Evolutionary conservation across 2,329 filamentous ascomycete genomes (phyloP).

Genomic region (Akanthomyces dipterigenus): DNA sequence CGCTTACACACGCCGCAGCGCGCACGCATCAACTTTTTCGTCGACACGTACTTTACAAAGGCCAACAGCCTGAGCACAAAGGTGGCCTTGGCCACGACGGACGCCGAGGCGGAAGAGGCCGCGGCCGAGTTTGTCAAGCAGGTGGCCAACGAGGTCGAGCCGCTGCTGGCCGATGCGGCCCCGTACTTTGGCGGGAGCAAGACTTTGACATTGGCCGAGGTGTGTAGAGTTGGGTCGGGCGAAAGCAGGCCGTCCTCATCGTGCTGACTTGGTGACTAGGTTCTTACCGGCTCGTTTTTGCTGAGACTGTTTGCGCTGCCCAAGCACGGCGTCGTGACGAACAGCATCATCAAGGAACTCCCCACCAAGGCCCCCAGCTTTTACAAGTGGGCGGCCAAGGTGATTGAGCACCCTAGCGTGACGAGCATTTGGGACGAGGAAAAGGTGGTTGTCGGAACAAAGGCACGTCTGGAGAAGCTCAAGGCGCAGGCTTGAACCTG

Average conservation of each 20-base stretch:
- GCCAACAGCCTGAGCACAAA: constrained; percentile 42
- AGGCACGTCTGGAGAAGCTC: constrained; percentile 16
- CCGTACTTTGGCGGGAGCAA: constrained; percentile 61
- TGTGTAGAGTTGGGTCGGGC: constrained; percentile 26
- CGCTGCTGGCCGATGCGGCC: constrained; percentile 48
- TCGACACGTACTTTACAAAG: constrained; percentile 62
- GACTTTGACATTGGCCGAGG: constrained; percentile 67
- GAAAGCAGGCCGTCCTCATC: neutral
- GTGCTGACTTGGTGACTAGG: constrained; percentile 32
- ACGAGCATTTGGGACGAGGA: constrained; percentile 44
- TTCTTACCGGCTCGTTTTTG: constrained; percentile 59
- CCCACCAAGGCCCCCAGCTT: constrained; percentile 56
- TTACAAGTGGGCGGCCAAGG: constrained; percentile 57
- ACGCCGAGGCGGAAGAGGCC: constrained; percentile 43
- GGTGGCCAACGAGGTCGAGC: constrained; percentile 66
- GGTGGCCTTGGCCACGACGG: constrained; percentile 38
- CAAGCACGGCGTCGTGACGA: constrained; percentile 48
- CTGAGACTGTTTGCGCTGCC: constrained; percentile 50
- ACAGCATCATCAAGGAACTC: constrained; percentile 38
- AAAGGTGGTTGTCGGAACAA: constrained; percentile 14
- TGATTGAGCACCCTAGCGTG: constrained; percentile 59
- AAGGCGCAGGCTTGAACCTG: neutral
- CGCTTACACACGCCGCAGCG: constrained; percentile 27
- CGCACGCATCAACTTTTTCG: constrained; percentile 65
- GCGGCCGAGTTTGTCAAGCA: constrained; percentile 45